These are phyloP conservation scores for Saturnispora saitoi DNA, from an alignment of 805 yeast species.

Conservation along the genomic window DNA sequence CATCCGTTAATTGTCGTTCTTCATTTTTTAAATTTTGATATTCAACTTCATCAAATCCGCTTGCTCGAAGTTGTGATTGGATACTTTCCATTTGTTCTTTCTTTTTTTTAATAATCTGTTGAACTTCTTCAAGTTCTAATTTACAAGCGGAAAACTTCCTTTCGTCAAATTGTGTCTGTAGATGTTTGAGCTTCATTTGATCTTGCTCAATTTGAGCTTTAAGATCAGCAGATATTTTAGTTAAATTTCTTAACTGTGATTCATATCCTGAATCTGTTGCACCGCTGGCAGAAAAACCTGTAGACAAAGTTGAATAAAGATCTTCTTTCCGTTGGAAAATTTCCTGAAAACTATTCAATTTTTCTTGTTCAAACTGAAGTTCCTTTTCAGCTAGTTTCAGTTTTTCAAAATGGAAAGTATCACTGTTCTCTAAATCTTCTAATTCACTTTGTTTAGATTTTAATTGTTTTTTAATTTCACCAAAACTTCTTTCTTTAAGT, in stretches of 20 bases:
- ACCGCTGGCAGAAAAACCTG: slow-evolving; percentile 85
- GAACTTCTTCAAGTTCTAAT: slow-evolving; percentile 42
- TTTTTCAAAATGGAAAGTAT: slow-evolving; percentile 15
- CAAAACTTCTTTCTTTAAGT: slow-evolving; percentile 28
- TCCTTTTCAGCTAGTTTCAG: slow-evolving; percentile 37
- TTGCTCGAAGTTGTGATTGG: slow-evolving; percentile 34
- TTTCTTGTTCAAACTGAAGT: slow-evolving; percentile 36
- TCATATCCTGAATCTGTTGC: slow-evolving; percentile 68
- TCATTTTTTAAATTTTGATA: slow-evolving; percentile 37
- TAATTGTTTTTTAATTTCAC: slow-evolving; percentile 24
- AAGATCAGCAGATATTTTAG: slow-evolving; percentile 44
- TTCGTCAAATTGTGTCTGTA: slow-evolving; percentile 38
- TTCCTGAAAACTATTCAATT: slow-evolving; percentile 38
- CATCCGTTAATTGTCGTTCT: slow-evolving; percentile 36
- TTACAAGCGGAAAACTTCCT: slow-evolving; percentile 38
- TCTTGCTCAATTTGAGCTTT: slow-evolving; percentile 51
- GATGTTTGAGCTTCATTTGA: slow-evolving; percentile 48
- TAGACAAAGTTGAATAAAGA: slow-evolving; percentile 67
- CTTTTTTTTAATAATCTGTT: slow-evolving; percentile 37
- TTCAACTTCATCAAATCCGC: slow-evolving; percentile 50
- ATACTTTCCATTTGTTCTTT: slow-evolving; percentile 31
- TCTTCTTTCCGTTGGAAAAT: slow-evolving; percentile 60
- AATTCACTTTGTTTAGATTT: slow-evolving; percentile 8
- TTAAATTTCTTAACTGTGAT: slow-evolving; percentile 59
- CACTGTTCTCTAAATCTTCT: slow-evolving; percentile 14